Conservation (phyloP, 1,139 yeast genomes). For the Diutina scorzettiae region DNA sequence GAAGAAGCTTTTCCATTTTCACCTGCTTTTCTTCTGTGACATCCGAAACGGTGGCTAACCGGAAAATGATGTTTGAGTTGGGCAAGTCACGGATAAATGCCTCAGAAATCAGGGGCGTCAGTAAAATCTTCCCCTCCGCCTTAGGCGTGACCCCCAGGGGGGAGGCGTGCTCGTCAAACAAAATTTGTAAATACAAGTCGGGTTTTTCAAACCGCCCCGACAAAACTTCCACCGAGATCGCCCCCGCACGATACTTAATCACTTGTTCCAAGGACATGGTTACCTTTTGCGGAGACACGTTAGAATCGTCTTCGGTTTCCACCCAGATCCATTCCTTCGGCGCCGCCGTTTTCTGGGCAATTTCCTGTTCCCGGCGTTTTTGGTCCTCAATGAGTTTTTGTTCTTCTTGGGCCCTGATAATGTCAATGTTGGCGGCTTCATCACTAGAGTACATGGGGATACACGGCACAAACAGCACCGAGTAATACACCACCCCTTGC, state of each 20-base stretch:
- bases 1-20: conserved; percentile 33
- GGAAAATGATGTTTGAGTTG: conserved; percentile 42
- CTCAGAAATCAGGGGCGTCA: conserved; percentile 35
- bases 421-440: conserved; percentile 33
- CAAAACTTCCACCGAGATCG: conserved; percentile 39
- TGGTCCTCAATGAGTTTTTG: conserved; percentile 19
- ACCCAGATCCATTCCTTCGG: conserved; percentile 60
- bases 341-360: conserved; percentile 26
- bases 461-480: conserved; percentile 52
- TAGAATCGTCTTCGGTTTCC: conserved; percentile 37
- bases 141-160: conserved; percentile 47
- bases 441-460: conserved; percentile 41
- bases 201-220: conserved; percentile 37
- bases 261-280: conserved; percentile 42
- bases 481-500: conserved; percentile 41
- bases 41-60: conserved; percentile 40
- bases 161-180: conserved; percentile 51
- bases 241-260: conserved; percentile 48
- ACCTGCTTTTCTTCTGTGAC: conserved; percentile 38
- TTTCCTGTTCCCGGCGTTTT: conserved; percentile 14
- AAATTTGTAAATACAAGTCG: conserved; percentile 41
- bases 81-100: conserved; percentile 60
- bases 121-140: conserved; percentile 27
- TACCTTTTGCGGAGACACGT: conserved; percentile 31
- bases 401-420: conserved; percentile 23